A percentile compares a stretch with the other conserved stretches of the same genome.
Conservation (phyloP, 176 grass and related monocot species). For the Poa pratensis region DNA sequence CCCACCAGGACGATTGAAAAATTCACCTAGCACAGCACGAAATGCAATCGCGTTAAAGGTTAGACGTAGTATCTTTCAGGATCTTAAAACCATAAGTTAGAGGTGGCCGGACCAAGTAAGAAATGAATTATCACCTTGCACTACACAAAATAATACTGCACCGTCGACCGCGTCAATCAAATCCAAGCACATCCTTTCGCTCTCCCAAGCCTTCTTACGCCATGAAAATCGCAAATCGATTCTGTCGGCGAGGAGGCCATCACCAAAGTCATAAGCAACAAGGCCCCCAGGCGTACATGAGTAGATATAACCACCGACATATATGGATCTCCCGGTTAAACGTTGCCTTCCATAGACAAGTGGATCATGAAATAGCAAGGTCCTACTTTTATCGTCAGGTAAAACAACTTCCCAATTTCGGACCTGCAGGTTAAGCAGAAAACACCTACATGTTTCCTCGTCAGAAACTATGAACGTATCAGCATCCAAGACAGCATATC, state of each 20-base stretch:
- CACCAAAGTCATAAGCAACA: not conserved
- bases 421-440: not conserved
- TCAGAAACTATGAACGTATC: conserved; percentile 1
- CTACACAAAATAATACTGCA: not conserved
- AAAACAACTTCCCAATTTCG: not conserved
- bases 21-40: not conserved
- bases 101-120: not conserved
- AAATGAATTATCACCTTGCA: conserved; percentile 12
- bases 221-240: not conserved
- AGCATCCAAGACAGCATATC: not conserved
- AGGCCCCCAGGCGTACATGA: not conserved
- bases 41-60: not conserved
- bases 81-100: not conserved
- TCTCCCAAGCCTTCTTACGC: not conserved
- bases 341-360: not conserved
- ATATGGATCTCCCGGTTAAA: not conserved
- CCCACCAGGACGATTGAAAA: not conserved
- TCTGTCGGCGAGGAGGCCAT: not conserved
- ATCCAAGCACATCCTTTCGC: not conserved
- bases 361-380: not conserved
- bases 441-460: not conserved
- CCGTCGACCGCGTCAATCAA: not conserved
- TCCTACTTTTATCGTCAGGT: not conserved
- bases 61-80: not conserved
- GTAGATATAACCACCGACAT: not conserved